These are phyloP conservation scores for Fraxinus anomala DNA, from an alignment of 257 asterid genomes.

Conservation along the genomic window DNA sequence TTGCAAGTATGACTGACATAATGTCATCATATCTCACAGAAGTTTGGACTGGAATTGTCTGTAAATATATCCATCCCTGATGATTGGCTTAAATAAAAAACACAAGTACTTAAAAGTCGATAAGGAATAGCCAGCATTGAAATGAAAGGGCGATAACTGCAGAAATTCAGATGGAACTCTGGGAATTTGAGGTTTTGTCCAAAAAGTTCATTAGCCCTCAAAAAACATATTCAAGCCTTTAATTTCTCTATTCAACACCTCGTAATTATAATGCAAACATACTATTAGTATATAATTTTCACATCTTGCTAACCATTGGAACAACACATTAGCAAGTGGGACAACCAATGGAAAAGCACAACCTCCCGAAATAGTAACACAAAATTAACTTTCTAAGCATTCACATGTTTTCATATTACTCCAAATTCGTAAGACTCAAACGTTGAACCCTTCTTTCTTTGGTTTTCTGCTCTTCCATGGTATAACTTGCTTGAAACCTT, in stretches of 20 bases:
- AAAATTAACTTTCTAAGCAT: background rate
- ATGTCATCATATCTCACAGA: background rate
- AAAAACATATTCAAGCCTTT: background rate
- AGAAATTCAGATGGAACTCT: background rate
- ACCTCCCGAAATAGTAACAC: background rate
- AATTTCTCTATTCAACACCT: background rate
- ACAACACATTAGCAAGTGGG: background rate
- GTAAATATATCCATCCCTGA: background rate
- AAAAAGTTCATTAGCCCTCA: background rate
- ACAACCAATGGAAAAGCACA: background rate
- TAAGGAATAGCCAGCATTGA: background rate
- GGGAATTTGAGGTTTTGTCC: background rate
- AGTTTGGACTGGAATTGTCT: background rate
- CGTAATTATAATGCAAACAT: background rate
- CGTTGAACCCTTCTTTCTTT: conserved; percentile 7
- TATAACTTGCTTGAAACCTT: conserved; percentile 12
- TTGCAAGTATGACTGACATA: background rate
- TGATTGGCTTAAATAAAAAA: background rate
- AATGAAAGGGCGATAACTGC: background rate
- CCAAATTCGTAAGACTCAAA: background rate
- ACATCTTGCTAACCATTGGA: background rate
- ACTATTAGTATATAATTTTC: background rate
- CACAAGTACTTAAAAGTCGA: background rate
- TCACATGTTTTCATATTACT: background rate
- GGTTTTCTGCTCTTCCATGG: conserved; percentile 13